Conservation (phyloP, 2,329 filamentous ascomycete species). For the Penicillium sp. region DNA sequence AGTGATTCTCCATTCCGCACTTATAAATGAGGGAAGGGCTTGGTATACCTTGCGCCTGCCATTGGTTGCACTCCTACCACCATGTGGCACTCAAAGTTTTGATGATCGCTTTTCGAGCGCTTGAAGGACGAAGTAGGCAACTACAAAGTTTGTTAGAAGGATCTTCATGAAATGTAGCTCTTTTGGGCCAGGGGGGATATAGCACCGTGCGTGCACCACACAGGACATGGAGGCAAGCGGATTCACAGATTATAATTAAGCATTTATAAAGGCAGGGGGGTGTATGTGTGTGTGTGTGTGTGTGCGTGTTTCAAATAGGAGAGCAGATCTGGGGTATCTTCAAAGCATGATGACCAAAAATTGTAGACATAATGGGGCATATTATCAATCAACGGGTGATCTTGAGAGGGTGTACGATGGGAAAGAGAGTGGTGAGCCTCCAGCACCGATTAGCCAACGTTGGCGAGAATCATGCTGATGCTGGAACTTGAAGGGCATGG, state of each 20-base stretch:
- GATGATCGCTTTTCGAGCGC: constrained; percentile 29
- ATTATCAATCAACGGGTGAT: too few relatives aligned
- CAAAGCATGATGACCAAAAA: too few relatives aligned
- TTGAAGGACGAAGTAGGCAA: constrained; percentile 30
- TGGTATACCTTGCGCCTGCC: too few relatives aligned
- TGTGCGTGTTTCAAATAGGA: neutral
- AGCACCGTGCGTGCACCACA: neutral
- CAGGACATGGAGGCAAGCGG: neutral
- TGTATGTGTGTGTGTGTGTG: constrained; percentile 4
- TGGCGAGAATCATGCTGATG: too few relatives aligned
- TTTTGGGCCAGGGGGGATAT: neutral
- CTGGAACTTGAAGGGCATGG: too few relatives aligned
- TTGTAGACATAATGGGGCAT: too few relatives aligned
- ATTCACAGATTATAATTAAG: constrained; percentile 14
- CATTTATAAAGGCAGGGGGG: constrained; percentile 8
- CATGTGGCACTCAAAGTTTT: constrained; percentile 23
- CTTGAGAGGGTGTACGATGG: too few relatives aligned
- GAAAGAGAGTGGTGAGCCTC: too few relatives aligned
- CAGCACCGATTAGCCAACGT: too few relatives aligned
- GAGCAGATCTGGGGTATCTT: neutral
- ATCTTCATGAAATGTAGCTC: neutral
- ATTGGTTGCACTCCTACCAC: constrained; percentile 6
- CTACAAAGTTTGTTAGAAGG: constrained; percentile 16
- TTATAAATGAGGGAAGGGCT: too few relatives aligned
- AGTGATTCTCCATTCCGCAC: too few relatives aligned